Base-by-base conservation (phyloP, 176 grass and related monocot species). In the Oryza officinalis region DNA sequence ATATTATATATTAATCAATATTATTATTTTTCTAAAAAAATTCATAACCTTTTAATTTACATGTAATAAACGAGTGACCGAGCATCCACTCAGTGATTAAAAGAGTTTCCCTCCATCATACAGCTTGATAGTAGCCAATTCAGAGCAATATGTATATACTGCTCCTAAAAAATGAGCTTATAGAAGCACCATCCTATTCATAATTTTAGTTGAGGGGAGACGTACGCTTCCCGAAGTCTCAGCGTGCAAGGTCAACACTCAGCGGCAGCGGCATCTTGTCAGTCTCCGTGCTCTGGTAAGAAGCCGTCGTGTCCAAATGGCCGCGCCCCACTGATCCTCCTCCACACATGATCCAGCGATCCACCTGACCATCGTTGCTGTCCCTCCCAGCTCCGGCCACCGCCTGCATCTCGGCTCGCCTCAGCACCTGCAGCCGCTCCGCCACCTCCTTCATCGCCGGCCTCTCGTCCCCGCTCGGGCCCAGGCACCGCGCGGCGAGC, bases 401-500 rank as follows among this genome's bases (percentile, higher is more conserved):
- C 50, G 0, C 67, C 44, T 69, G 43, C 65, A 52, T 68, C 15
- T 38, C 17, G 65, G 67, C 26, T 54, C 78, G 68, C 5, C 22
- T 80, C 65, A 80, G 25, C 3, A 38, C 50, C 22, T 80, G 65
- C 32, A 80, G 31, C 11, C 65, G 64, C 65, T 80, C 78, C 14
- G 78, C 65, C 49, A 80, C 78, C 67, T 37, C 35, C 67, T 69
- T 80, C 78, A 80, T 80, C 31, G 65, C 67, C 17, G 43, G 78
- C 22, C 78, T 80, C 28, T 80, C 65, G 35, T 80, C 45, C 10
- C 78, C 78, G 10, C 28, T 80, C 67, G 67, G 67, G 31, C 67
- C n/a, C 68, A 71, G 33, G 37, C 68, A 71, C 5, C 6, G 10
- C 20, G 68, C 22, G 10, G 35, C 68, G 35, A 70, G 35, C 68